Evolutionary conservation across 495 filamentous ascomycete genomes (phyloP).

Genomic region (Hypoxylon lienhwacheense): DNA sequence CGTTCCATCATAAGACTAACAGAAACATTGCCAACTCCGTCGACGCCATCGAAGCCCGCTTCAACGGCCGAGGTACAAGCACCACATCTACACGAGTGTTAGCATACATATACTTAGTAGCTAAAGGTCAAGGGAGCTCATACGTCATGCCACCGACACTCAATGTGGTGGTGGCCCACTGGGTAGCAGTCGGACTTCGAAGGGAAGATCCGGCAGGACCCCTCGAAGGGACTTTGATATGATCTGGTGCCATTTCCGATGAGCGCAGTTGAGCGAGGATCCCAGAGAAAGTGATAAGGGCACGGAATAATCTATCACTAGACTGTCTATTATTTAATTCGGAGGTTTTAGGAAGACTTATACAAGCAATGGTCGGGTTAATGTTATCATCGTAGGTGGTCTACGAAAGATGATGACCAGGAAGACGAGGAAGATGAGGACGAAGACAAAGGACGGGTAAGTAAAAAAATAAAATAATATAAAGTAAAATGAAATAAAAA

Average conservation of each 20-base stretch:
- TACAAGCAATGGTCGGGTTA: constrained; percentile 18
- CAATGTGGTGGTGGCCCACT: constrained; percentile 87
- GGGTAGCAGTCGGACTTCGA: constrained; percentile 47
- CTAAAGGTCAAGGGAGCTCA: not conserved
- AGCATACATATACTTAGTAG: not conserved
- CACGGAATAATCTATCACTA: constrained; percentile 3
- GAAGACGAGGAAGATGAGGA: not conserved
- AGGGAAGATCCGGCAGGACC: constrained; percentile 37
- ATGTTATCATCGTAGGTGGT: constrained; percentile 8
- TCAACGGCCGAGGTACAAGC: constrained; percentile 89
- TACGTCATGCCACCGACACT: constrained; percentile 89
- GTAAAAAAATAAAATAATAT: too few species aligned
- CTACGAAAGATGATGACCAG: constrained; percentile 1
- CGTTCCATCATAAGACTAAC: constrained; percentile 91
- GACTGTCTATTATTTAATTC: constrained; percentile 3
- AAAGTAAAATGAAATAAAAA: not conserved
- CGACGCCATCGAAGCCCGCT: constrained; percentile 74
- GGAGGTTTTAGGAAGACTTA: constrained; percentile 6
- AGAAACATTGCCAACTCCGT: constrained; percentile 79
- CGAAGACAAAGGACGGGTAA: too few species aligned
- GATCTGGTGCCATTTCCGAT: constrained; percentile 51
- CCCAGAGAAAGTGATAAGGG: not conserved
- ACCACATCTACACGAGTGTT: constrained; percentile 58
- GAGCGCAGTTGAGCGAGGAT: constrained; percentile 7
- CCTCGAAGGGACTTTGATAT: constrained; percentile 49